Base-by-base conservation (phyloP, 2,329 filamentous ascomycete genomes). In the Verticillium tricorpus region DNA sequence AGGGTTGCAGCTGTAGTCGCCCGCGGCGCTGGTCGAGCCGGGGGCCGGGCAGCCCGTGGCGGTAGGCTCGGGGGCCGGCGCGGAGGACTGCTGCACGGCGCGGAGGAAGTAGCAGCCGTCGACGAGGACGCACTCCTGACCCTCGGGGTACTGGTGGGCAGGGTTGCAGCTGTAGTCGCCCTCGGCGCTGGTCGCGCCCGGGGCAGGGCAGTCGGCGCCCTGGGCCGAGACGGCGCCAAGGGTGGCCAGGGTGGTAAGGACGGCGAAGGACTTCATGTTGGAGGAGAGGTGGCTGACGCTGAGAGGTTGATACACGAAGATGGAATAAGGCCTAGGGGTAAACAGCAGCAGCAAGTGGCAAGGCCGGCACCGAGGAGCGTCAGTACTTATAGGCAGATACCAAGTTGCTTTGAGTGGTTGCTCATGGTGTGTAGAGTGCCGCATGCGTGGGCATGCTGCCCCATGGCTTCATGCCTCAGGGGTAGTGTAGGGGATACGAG, bases 1-100 rank as follows among this genome's bases (percentile, higher is more conserved):
- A 17, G 66, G 67, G 63, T 67, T 67, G 63, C 67, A 68, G 28
- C 59, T 61, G 63, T 67, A 67, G 34, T 64, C 60, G 59, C 67
- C 67, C 39, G 61, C 32, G 56, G 34, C 37, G 59, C 64, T 63
- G 15, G 60, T 64, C 6, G 54, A 17, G 39, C 65, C 65, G 5
- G 58, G 28, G 17, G 54, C 62, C 40, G 58, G 62, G 50, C 61
- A 66, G 54, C 25, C 28, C 5, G 37, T 39, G 37, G 12, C 11
- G 37, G 37, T 39, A 17, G 37, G 37, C 37, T 39, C 6, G 14
- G 37, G 37, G 37, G 37, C 5, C 9, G 37, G 14, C 14, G 35
- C 15, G 35, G 35, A 39, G 35, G 37, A 39, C 14, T 15, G 5
- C 37, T 39, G 37, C 37, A 39, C 37, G 6, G 9, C n/a, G 32